These are phyloP conservation scores for Leccinum subgranulosum DNA, from an alignment of 768 basidiomycete genomes.

Conservation along the genomic window DNA sequence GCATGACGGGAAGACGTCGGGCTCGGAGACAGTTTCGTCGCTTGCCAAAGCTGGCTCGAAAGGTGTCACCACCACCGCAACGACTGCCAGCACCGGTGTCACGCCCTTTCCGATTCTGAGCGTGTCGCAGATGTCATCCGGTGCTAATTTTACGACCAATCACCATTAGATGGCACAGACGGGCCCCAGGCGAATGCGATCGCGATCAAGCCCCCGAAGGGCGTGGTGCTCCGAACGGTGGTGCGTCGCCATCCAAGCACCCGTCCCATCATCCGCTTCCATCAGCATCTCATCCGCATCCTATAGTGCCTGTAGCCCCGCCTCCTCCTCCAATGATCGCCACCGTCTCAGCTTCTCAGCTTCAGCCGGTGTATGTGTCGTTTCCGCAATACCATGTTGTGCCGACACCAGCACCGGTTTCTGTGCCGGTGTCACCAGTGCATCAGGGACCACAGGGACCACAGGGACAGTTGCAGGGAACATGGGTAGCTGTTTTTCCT, in stretches of 20 bases:
- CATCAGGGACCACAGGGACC: neutral
- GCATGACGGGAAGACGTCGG: too few relatives aligned
- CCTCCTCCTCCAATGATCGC: constrained; percentile 15
- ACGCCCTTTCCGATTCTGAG: too few relatives aligned
- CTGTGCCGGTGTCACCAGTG: neutral
- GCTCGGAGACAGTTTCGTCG: too few relatives aligned
- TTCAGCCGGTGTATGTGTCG: constrained; percentile 19
- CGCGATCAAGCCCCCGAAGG: constrained; percentile 3
- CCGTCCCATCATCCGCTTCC: constrained; percentile 6
- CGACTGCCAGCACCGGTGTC: too few relatives aligned
- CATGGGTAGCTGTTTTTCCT: neutral
- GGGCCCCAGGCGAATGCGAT: constrained; percentile 8
- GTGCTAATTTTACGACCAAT: too few relatives aligned
- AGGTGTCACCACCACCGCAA: too few relatives aligned
- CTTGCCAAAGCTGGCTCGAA: too few relatives aligned
- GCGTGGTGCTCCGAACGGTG: neutral
- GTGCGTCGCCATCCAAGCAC: constrained; percentile 4
- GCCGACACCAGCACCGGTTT: neutral
- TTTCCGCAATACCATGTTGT: constrained; percentile 20
- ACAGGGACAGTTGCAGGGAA: neutral
- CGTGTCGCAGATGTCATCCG: too few relatives aligned
- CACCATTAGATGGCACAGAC: neutral
- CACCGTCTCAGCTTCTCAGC: constrained; percentile 14
- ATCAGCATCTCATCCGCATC: constrained; percentile 8
- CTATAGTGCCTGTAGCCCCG: neutral